Conservation (phyloP, 495 filamentous ascomycete species). For the Halenospora varia region DNA sequence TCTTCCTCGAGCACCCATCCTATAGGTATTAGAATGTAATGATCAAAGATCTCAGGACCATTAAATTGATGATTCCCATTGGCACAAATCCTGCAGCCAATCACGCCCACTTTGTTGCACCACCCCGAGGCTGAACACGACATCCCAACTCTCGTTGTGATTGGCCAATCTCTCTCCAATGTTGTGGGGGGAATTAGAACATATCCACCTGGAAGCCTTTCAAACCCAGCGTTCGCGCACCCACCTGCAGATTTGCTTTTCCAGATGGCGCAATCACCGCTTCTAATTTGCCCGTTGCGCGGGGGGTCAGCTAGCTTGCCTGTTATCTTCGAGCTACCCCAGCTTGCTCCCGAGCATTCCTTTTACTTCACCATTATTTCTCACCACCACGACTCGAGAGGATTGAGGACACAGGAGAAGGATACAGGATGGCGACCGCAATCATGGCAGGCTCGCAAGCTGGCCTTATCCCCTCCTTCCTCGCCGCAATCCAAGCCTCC, state of each 20-base stretch:
- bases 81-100: no score
- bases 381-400: no score
- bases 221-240: neutral
- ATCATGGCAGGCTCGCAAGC: conserved; percentile 1
- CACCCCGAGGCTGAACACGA: neutral
- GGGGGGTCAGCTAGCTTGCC: neutral
- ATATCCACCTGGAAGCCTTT: neutral
- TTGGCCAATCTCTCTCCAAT: neutral
- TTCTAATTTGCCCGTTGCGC: neutral
- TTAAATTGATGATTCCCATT: no score
- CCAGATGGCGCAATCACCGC: neutral
- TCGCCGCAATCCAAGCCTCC: conserved; percentile 67
- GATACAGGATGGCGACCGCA: neutral
- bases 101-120: neutral
- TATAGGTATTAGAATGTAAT: no score
- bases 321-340: neutral
- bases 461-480: conserved; percentile 43
- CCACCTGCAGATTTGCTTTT: neutral
- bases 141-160: neutral
- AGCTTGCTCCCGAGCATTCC: neutral
- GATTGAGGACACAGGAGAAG: neutral
- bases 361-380: no score
- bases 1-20: no score
- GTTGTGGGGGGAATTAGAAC: neutral
- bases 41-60: no score